A percentile compares a stretch with the other conserved stretches of the same genome.
Evolutionary conservation across 2,329 filamentous ascomycete species (phyloP).

Genomic region (Xylaria hypoxylon): DNA sequence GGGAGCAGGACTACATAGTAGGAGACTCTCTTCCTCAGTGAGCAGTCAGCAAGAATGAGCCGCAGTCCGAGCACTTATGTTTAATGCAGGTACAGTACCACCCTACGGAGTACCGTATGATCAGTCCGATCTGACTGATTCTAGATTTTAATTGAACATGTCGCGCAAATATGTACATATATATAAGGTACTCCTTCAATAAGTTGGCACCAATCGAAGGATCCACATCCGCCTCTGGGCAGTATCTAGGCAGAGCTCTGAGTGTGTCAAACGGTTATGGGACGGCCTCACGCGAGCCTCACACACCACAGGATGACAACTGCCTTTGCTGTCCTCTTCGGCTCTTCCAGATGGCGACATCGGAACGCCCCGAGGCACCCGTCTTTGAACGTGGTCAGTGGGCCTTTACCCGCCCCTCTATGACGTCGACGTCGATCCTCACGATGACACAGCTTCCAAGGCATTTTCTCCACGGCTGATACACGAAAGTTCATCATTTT

Average conservation of each 20-base stretch:
- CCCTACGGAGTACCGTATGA: conserved; percentile 18
- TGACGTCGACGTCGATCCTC: conserved; percentile 26
- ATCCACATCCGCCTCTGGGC: neutral
- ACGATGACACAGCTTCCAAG: conserved; percentile 15
- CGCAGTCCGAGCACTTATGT: conserved; percentile 23
- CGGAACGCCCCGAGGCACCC: conserved; percentile 17
- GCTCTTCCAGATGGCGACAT: conserved; percentile 4
- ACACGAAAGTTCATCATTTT: neutral
- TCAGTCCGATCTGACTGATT: conserved; percentile 6
- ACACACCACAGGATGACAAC: neutral
- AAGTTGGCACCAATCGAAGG: neutral
- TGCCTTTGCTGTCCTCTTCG: conserved; percentile 9
- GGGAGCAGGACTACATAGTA: conserved; percentile 5
- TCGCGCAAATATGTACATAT: neutral
- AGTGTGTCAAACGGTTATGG: neutral
- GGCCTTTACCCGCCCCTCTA: conserved; percentile 24
- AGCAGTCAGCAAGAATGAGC: conserved; percentile 27
- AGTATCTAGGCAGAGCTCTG: too few relatives aligned
- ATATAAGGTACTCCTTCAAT: neutral
- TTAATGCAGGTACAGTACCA: conserved; percentile 38
- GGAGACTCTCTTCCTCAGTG: conserved; percentile 11
- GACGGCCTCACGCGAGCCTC: conserved; percentile 17
- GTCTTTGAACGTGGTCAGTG: conserved; percentile 16
- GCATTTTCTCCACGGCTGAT: neutral
- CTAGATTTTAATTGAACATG: neutral